phyloP scores from a whole-genome alignment of 352 stramenopile genomes.

The Globisporangium acanthophoron region DNA sequence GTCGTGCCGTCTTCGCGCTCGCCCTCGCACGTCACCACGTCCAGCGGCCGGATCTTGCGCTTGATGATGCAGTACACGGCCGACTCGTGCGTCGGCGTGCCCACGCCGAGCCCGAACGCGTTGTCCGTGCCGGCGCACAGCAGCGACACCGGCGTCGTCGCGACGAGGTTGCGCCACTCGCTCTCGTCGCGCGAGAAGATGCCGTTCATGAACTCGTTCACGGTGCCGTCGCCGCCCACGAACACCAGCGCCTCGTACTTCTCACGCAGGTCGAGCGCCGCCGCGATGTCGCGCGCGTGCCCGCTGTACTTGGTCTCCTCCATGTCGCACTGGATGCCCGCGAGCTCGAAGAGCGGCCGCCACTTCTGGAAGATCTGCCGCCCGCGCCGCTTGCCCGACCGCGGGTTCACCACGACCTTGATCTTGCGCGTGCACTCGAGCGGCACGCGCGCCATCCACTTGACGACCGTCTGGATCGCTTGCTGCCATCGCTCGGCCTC shows the following conservation, averaged over 20 bases:
- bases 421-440: conserved; percentile 42
- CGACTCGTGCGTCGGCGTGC: conserved; percentile 54
- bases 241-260: conserved; percentile 80
- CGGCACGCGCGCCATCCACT: conserved; percentile 69
- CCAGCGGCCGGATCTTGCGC: conserved; percentile 72
- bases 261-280: conserved; percentile 37
- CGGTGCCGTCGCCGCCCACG: conserved; percentile 68
- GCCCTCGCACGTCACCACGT: conserved; percentile 57
- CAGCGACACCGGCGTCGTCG: conserved; percentile 66
- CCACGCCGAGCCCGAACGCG: conserved; percentile 69
- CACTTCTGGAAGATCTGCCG: conserved; percentile 61
- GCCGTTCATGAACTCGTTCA: conserved; percentile 86
- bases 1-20: conserved; percentile 38
- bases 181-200: conserved; percentile 62
- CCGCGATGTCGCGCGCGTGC: conserved; percentile 69
- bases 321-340: conserved; percentile 68
- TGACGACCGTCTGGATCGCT: conserved; percentile 50
- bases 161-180: conserved; percentile 68
- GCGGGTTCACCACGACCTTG: conserved; percentile 76
- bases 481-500: conserved; percentile 28
- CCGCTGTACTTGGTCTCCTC: conserved; percentile 70
- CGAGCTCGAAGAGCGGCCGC: conserved; percentile 49
- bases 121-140: conserved; percentile 71
- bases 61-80: conserved; percentile 79
- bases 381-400: conserved; percentile 55